Conservation (phyloP, 2,329 filamentous ascomycete genomes). For the Hortaea sp. region DNA sequence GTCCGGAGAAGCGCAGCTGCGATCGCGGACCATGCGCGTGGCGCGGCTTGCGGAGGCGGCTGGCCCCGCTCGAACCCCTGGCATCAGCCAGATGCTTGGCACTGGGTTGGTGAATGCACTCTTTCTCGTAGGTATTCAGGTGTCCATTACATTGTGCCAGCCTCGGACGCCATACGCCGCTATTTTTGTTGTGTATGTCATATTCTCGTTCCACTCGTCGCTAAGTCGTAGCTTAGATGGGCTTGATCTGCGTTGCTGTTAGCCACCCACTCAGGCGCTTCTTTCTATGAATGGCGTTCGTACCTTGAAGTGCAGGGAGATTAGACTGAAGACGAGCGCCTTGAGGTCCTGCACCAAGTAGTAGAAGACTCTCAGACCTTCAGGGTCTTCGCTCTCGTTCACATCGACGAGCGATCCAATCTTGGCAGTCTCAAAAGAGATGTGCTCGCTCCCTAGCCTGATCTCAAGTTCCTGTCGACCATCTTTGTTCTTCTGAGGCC, state of each 20-base stretch:
- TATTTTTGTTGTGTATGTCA: neutral
- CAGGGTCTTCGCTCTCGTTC: constrained; percentile 88
- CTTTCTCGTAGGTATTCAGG: too few species aligned
- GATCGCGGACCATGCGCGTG: too few species aligned
- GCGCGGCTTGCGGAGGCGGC: neutral
- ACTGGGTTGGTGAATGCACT: too few species aligned
- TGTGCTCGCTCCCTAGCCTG: constrained; percentile 84
- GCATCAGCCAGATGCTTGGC: too few species aligned
- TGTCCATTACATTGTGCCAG: too few species aligned
- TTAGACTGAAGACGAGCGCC: constrained; percentile 90
- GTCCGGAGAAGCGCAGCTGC: too few species aligned
- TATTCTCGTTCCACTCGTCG: neutral
- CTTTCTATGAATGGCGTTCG: neutral
- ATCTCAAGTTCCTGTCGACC: constrained; percentile 95
- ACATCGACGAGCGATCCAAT: constrained; percentile 96
- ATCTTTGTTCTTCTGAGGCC: constrained; percentile 99
- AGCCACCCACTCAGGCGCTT: neutral
- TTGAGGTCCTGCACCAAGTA: constrained; percentile 97
- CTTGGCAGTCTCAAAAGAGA: constrained; percentile 98
- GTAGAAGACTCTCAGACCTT: constrained; percentile 94
- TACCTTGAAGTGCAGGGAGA: constrained; percentile 93
- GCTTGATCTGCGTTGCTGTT: constrained; percentile 5
- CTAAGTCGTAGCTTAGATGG: constrained; percentile 2
- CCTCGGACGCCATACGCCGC: constrained; percentile 1
- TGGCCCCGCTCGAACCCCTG: neutral